Base-by-base conservation (phyloP, 441 rosid genomes). In the Mallotus repandus region DNA sequence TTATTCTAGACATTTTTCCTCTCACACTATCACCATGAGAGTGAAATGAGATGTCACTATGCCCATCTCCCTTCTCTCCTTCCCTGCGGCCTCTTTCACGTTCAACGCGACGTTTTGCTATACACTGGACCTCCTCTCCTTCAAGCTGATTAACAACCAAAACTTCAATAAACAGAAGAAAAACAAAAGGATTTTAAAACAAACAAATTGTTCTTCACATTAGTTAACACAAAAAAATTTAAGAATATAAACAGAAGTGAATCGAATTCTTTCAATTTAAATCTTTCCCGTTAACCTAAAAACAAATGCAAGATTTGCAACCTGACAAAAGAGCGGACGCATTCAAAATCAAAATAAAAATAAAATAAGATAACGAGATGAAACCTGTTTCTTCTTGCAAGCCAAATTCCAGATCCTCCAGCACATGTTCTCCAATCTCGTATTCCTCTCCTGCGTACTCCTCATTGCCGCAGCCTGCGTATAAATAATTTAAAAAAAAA, bases 331-430 rank as follows among this genome's bases (percentile, higher is more conserved):
- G 32, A 29, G n/a, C 32, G 3, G 46, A 43, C 46, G 5, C 46
- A 49, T 10, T 3, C 9, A 43, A 43, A 11, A 68, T 4, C 0
- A 32, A 10, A 66, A 10, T 25, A 10, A 11, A 66, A 21, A 7
- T 5, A 21, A 43, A 3, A 2, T 32, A 18, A 2, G 11, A 38
- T 35, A 4, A 6, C 41, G 46, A 49, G 15, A 5, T n/a, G 35
- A 21, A 57, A 93, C 98, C 97, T 91, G 98, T 80, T 93, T 93
- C 88, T 93, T 93, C 75, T 89, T 90, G 70, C 98, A 93, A 81
- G 97, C 98, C 74, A 93, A 86, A 84, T 93, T 89, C 98, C 97
- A 93, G 77, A 91, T 93, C 92, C 96, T 86, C 97, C 96, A 91
- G 48, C 96, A 91, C 97, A 91, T 93, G 68, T 91, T 93, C 89